A percentile compares a stretch with the other conserved stretches of the same genome.
Conservation (phyloP, 805 yeast genomes). For the Wickerhamiella parazyma region DNA sequence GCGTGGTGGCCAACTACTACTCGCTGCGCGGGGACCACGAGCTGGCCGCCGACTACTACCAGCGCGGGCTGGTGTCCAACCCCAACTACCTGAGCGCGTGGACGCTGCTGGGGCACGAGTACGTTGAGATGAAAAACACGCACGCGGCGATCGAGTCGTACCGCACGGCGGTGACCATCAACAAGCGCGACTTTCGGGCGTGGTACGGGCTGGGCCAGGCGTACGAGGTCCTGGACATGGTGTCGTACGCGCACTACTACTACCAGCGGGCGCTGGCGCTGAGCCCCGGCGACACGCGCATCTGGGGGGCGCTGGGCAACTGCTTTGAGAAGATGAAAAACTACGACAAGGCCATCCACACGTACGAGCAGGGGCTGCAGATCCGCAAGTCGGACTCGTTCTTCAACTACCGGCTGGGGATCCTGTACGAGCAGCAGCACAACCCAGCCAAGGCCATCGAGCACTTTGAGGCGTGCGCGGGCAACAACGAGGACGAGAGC, state of each 20-base stretch:
- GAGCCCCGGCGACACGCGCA: slow-evolving; percentile 78
- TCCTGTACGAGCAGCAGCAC: slow-evolving; percentile 43
- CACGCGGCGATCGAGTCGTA: slow-evolving; percentile 97
- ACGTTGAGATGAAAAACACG: slow-evolving; percentile 86
- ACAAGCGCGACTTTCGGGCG: slow-evolving; percentile 79
- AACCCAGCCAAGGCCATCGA: slow-evolving; percentile 40
- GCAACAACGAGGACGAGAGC: slow-evolving; percentile 56
- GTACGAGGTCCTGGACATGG: slow-evolving; percentile 92
- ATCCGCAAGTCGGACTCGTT: slow-evolving; percentile 42
- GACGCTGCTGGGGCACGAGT: slow-evolving; percentile 99
- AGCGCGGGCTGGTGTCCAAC: slow-evolving; percentile 73
- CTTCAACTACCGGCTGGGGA: slow-evolving; percentile 54
- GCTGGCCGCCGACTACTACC: slow-evolving; percentile 83
- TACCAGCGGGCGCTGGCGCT: slow-evolving; percentile 82
- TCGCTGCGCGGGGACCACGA: slow-evolving; percentile 88
- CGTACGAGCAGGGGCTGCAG: slow-evolving; percentile 63
- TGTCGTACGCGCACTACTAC: slow-evolving; percentile 77
- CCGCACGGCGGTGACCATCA: slow-evolving; percentile 82
- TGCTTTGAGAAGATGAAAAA: slow-evolving; percentile 74
- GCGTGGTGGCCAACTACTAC: slow-evolving; percentile 86
- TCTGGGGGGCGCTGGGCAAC: slow-evolving; percentile 93
- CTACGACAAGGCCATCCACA: slow-evolving; percentile 57
- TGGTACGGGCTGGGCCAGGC: slow-evolving; percentile 99
- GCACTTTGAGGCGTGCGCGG: slow-evolving; percentile 52
- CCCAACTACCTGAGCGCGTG: slow-evolving; percentile 78